Evolutionary conservation across 2,329 filamentous ascomycete genomes (phyloP), one percentile per base, ranked within the genome.

Genomic region (Clarireedia homoeocarpa): DNA sequence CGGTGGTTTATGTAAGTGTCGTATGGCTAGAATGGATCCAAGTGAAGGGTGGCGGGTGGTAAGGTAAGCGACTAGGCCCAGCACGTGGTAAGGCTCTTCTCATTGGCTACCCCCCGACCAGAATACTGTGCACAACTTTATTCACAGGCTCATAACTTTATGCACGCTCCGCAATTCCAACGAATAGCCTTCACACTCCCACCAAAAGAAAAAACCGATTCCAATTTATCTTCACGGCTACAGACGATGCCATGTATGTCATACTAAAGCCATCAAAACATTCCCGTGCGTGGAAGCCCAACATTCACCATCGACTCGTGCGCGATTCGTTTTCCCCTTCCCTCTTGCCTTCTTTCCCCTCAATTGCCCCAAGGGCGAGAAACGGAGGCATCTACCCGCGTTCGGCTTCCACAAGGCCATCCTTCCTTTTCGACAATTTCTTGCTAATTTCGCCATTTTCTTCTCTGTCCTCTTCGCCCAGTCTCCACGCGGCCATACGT

Each of bases 331-430:
- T 9, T 30, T 30, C 10, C 10, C 3, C 2, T 30, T 30, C 9
- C 9, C 9, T 30, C 9, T 30, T 30, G 27, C 17, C 14, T n/a
- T 2, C 24, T 50, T 50, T 44, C 46, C 52, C 46, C 46, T 55
- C 53, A 50, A 27, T 50, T 27, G 26, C 26, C 26, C 6, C 26
- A 27, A 5, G 5, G 26, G 46, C 26, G 46, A 27, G 44, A 24
- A 34, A 12, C 36, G 9, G 24, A 50, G 26, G 46, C 39, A 44
- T 24, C 53, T 55, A 55, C 46, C 53, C 53, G 53, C 44, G 52
- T 44, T 45, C 53, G 53, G 46, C 53, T 55, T 55, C 47, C 53
- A 55, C 53, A 50, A 50, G 52, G 42, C 49, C 34, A 24, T 38
- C 46, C 30, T 42, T 10, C 20, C 24, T 50, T 20, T 20, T 20